Base-by-base conservation (phyloP, 2,329 filamentous ascomycete genomes). In the Trichoderma atroviride region DNA sequence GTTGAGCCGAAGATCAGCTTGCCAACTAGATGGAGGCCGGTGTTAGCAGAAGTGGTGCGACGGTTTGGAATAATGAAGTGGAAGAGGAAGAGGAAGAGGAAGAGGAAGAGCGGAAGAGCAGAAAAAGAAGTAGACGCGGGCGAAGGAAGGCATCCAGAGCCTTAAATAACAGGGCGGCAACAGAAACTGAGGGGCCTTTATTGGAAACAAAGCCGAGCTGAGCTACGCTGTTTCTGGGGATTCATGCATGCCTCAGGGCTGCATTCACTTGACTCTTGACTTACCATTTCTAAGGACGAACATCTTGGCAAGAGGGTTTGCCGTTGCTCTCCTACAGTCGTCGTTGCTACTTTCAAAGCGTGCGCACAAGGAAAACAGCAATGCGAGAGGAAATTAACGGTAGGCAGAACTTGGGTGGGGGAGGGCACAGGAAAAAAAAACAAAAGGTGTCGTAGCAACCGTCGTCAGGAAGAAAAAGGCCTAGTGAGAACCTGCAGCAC, bases 1-100 rank as follows among this genome's bases (percentile, higher is more conserved):
- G 88, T 88, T 71, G 86, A 88, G 78, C 96, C 94, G 79, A 98
- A 98, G 78, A 98, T 89, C 77, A 96, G 90, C 82, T 97, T 97
- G 82, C 92, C 92, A 74, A 97, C 93, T 96, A 71, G 47, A 57
- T 50, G 43, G 7, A 14, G 7, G 24, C 5, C 24, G 29, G 11
- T 68, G 56, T 68, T 68, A 62, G 66, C 10, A 22, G 27, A 27
- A 29, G 50, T 19, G 43, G 29, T 22, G 33, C 16, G 19, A 14
- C 1, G 35, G 5, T 60, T 31, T n/a, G 6, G 31, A 3, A 57
- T n/a, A 22, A 47, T 5, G 13, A 10, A n/a, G 10, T 14, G 43
- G 31, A 11, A 43, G 31, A 4, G 9, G 40, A 10, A n/a, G 16
- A 43, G 37, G 13, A 10, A n/a, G 10, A 9, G 43, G 31, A 11